Conservation (phyloP, 306 rosid genomes). For the Delonix regia region DNA sequence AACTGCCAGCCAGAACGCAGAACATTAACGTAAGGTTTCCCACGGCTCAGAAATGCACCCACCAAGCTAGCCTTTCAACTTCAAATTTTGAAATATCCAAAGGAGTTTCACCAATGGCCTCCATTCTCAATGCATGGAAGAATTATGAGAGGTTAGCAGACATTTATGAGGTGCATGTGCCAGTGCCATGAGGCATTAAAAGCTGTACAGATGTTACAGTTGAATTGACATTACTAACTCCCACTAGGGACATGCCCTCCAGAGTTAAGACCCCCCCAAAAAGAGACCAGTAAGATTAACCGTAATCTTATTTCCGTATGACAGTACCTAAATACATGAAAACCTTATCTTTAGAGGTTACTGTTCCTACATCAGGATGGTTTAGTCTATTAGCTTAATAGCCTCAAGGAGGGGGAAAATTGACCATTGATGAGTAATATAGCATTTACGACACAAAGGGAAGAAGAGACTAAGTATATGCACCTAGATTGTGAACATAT, state of each 20-base stretch:
- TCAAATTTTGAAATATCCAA: constrained; percentile 40
- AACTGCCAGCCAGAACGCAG: constrained; percentile 30
- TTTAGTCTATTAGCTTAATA: no score
- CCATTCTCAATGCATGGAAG: constrained; percentile 31
- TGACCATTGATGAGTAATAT: constrained; percentile 21
- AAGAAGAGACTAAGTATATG: constrained; percentile 33
- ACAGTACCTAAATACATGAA: background rate
- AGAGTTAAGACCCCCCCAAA: constrained; percentile 28
- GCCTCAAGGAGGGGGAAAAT: constrained; percentile 27
- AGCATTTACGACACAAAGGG: constrained; percentile 31
- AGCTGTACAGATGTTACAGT: constrained; percentile 41
- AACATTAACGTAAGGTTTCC: constrained; percentile 36
- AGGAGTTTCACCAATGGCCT: constrained; percentile 26
- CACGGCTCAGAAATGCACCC: constrained; percentile 9
- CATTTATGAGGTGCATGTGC: constrained; percentile 76
- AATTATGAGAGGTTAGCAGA: constrained; percentile 32
- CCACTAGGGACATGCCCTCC: constrained; percentile 26
- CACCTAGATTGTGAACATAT: constrained; percentile 12
- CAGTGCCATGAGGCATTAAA: constrained; percentile 40
- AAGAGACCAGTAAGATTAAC: constrained; percentile 22
- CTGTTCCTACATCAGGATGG: constrained; percentile 11
- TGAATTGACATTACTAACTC: constrained; percentile 35
- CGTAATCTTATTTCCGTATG: constrained; percentile 1
- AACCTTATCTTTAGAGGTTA: constrained; percentile 42
- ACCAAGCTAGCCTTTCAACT: constrained; percentile 26